These are phyloP conservation scores for Acanthamoeba triangularis DNA, from an alignment of 208 protist genomes.

Conservation along the genomic window DNA sequence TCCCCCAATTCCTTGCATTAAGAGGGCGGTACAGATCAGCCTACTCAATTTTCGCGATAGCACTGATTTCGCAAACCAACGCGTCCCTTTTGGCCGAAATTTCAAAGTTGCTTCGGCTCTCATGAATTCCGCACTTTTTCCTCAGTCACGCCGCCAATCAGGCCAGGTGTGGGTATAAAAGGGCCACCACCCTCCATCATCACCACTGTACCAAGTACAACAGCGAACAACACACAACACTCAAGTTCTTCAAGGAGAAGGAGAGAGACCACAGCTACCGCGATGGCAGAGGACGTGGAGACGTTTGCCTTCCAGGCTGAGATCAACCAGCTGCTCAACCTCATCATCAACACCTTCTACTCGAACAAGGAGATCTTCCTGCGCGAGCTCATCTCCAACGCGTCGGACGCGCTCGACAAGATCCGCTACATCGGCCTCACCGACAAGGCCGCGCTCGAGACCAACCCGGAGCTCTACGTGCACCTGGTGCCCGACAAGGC, in stretches of 20 bases:
- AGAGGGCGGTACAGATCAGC: no score
- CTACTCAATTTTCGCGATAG: no score
- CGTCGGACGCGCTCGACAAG: conserved; percentile 99
- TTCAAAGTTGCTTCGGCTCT: no score
- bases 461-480: conserved; percentile 97
- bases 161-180: no score
- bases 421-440: conserved; percentile 98
- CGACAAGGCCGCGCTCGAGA: conserved; percentile 95
- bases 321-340: conserved; percentile 98
- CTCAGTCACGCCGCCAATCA: no score
- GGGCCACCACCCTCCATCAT: no score
- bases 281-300: conserved; percentile 75
- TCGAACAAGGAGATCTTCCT: conserved; percentile 99
- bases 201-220: no score
- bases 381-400: conserved; percentile 99
- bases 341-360: conserved; percentile 99
- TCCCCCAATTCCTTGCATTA: no score
- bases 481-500: conserved; percentile 97
- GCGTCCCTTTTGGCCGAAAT: no score
- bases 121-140: no score
- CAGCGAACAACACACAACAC: background rate
- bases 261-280: background rate
- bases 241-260: no score
- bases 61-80: no score
- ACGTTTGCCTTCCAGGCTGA: conserved; percentile 94